A percentile compares a stretch with the other conserved stretches of the same genome.
Conservation (phyloP, 306 rosid species). For the Carpinus fangiana region DNA sequence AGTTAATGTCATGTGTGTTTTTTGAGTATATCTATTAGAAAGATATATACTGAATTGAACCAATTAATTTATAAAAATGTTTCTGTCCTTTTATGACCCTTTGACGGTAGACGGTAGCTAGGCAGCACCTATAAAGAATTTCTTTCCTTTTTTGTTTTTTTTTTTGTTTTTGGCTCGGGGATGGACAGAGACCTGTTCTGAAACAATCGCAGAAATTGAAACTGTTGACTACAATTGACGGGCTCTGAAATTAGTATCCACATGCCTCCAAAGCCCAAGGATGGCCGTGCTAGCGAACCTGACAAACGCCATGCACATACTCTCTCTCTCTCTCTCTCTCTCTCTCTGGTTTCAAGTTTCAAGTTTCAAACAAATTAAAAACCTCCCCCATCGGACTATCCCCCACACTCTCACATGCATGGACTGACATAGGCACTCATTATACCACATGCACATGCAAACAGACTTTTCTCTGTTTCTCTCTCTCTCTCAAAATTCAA, state of each 20-base stretch:
- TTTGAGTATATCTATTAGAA: too few relatives aligned
- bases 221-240: constrained; percentile 28
- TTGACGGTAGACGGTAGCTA: too few relatives aligned
- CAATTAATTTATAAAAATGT: too few relatives aligned
- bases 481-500: constrained; percentile 1
- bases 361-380: constrained; percentile 20
- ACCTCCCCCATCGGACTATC: constrained; percentile 23
- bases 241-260: constrained; percentile 41
- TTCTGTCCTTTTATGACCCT: too few relatives aligned
- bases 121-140: too few relatives aligned
- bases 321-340: neutral
- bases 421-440: constrained; percentile 82
- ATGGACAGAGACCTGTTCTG: constrained; percentile 11
- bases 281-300: constrained; percentile 48
- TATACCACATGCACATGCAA: constrained; percentile 85
- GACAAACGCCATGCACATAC: constrained; percentile 69
- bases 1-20: too few relatives aligned
- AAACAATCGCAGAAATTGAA: constrained; percentile 8
- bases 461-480: constrained; percentile 5
- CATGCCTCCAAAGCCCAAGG: constrained; percentile 49
- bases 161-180: neutral
- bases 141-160: too few relatives aligned
- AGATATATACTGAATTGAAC: too few relatives aligned
- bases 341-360: constrained; percentile 8
- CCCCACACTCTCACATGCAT: constrained; percentile 81